Evolutionary conservation across 192 early-diverging fungal species (phyloP), one percentile per base, ranked within the genome.

Genomic region (Backusella luteola): DNA sequence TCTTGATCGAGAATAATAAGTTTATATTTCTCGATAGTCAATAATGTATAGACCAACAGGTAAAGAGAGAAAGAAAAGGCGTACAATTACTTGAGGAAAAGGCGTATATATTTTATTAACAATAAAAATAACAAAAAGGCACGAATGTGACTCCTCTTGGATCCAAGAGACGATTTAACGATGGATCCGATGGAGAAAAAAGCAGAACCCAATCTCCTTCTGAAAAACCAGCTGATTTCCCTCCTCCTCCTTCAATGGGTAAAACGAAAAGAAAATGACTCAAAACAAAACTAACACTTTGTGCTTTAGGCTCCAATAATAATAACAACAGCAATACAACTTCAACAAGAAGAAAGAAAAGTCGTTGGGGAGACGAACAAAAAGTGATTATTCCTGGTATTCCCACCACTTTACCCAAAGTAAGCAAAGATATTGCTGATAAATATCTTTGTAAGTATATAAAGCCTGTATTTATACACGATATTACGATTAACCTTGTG

Each of bases 341-440:
- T 7, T 88, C 89, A 70, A 86, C 88, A 52, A 89, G 80, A 75
- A 86, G 90, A 73, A 92, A 93, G 63, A 91, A 87, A 71, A 95
- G 91, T 81, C 91, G 97, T n/a, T 99, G 97, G 97, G 96, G 96
- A 39, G 88, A 88, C 42, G 88, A 89, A 19, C 89, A 93, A 36
- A 79, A 88, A 23, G 93, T 92, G 73, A 86, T 93, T 34, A 92
- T 92, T 46, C 90, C 94, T 15, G 94, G 91, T 17, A 79, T 94
- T 67, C 91, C 95, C 1, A 95, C 94, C 0, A 88, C 94, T 42
- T 90, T 96, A 3, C 80, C 92, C 44, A 89, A 87, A 53, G 88
- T 99, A 86, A 85, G 86, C 3, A 89, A 90, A 41, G 94, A 96
- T 69, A 92, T 96, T 78, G 76, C 93, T 11, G 96, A 97, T 42